A percentile compares a stretch with the other conserved stretches of the same genome.
These are phyloP conservation scores for Penicillium sp. DNA, from an alignment of 2,329 filamentous ascomycete genomes.

Conservation along the genomic window DNA sequence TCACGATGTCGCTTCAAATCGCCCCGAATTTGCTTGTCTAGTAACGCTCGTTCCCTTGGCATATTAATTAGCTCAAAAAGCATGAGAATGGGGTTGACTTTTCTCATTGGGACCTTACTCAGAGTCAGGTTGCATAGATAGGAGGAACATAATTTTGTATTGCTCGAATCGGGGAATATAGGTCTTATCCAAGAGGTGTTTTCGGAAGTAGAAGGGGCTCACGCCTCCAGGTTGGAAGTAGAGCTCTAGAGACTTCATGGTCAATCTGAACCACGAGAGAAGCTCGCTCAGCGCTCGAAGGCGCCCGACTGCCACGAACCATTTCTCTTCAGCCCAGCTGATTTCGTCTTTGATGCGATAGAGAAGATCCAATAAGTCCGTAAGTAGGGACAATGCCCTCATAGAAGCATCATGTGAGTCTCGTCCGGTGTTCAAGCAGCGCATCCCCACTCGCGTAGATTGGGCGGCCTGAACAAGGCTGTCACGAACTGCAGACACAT, in stretches of 20 bases:
- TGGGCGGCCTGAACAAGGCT: not conserved
- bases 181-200: conserved; percentile 27
- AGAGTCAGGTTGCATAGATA: conserved; percentile 30
- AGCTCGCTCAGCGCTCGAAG: conserved; percentile 23
- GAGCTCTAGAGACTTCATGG: conserved; percentile 25
- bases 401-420: conserved; percentile 28
- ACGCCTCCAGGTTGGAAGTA: conserved; percentile 36
- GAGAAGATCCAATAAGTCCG: conserved; percentile 25
- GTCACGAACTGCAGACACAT: not conserved
- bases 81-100: not conserved
- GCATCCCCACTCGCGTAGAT: not conserved
- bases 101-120: conserved; percentile 2
- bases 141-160: conserved; percentile 29
- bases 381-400: conserved; percentile 21
- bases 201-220: conserved; percentile 24
- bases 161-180: conserved; percentile 31
- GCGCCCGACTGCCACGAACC: conserved; percentile 19
- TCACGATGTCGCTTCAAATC: conserved; percentile 4
- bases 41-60: not conserved
- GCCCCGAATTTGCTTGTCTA: conserved; percentile 2
- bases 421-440: conserved; percentile 8
- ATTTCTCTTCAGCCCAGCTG: conserved; percentile 25
- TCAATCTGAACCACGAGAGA: conserved; percentile 22
- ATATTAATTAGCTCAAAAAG: not conserved
- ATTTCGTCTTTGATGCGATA: conserved; percentile 26